These are phyloP conservation scores for Urtica urens DNA, from an alignment of 306 rosid species.

Conservation along the genomic window DNA sequence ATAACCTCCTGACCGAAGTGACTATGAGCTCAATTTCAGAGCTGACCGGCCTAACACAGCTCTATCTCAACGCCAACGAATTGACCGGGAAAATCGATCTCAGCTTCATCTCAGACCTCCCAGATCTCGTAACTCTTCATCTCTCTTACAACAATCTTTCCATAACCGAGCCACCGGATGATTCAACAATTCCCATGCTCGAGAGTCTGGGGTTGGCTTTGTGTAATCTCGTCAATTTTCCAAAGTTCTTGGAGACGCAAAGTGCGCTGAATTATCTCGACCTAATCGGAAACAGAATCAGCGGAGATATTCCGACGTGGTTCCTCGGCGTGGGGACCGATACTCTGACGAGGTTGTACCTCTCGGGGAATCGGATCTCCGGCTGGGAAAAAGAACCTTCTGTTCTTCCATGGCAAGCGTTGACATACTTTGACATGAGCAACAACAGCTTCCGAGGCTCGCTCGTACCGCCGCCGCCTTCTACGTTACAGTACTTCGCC, in stretches of 20 bases:
- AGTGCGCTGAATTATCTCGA: background rate
- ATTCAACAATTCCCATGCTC: background rate
- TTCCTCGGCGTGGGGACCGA: background rate
- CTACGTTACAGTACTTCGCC: background rate
- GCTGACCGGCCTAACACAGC: background rate
- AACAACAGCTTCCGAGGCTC: background rate
- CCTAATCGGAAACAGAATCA: background rate
- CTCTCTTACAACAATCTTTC: slow-evolving; percentile 1
- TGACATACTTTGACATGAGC: background rate
- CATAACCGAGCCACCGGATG: background rate
- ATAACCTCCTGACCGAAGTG: background rate
- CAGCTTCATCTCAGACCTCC: background rate
- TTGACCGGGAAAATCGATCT: background rate
- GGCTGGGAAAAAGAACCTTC: background rate
- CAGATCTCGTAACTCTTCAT: background rate
- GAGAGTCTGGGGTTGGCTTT: background rate
- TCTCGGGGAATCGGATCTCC: background rate
- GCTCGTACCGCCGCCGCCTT: background rate
- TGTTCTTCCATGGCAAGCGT: background rate
- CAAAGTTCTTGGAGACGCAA: slow-evolving; percentile 2
- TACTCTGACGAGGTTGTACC: background rate
- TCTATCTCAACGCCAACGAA: background rate
- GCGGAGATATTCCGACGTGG: slow-evolving; percentile 8
- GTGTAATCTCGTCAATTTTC: background rate
- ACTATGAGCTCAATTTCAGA: background rate